Evolutionary conservation across 2,329 filamentous ascomycete species (phyloP), one percentile per base, ranked within the genome.

Genomic region (Penicillium capsulatum): DNA sequence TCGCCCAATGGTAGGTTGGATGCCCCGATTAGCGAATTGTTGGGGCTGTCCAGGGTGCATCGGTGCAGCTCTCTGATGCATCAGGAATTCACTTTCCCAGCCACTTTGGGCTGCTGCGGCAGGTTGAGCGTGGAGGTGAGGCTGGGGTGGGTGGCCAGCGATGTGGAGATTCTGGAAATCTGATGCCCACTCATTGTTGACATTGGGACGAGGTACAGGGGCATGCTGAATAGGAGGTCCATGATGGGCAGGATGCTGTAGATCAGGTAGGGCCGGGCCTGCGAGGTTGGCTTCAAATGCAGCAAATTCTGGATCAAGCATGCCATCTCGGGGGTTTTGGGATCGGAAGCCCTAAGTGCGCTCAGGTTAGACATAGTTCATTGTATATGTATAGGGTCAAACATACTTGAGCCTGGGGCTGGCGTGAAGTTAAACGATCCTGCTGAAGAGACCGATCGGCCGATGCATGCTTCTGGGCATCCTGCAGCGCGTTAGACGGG

Each of bases 401-500:
- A 46, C 66, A 46, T 64, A 81, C 80, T 63, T 81, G 76, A 34
- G 70, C 64, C 31, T 75, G 71, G 36, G 74, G 67, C 38, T 75
- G 71, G 44, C 75, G 73, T 7, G 73, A 68, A 24, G 72, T 64
- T 32, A 85, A 56, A 36, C 83, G 80, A 64, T 89, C 85, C 62
- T 87, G 85, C 58, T 89, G 84, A 34, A 84, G 70, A 7, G 81
- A 81, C 38, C 82, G 74, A 59, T 89, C 83, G 47, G 78, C 74
- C 34, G 81, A 74, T 8, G 78, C 70, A 62, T 88, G 84, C 54
- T 83, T 81, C 55, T 83, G 77, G 59, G 89, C 79, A 57, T 77
- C 82, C 64, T 87, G 84, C 36, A 86, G 76, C 47, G 83, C 76
- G 64, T 85, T 88, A 9, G 84, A 85, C 13, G 84, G 83, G 43